Percentiles rank a stretch among this genome's conserved stretches.
phyloP scores from a whole-genome alignment of 805 yeast genomes.

The Kodamaea jinghongensis region DNA sequence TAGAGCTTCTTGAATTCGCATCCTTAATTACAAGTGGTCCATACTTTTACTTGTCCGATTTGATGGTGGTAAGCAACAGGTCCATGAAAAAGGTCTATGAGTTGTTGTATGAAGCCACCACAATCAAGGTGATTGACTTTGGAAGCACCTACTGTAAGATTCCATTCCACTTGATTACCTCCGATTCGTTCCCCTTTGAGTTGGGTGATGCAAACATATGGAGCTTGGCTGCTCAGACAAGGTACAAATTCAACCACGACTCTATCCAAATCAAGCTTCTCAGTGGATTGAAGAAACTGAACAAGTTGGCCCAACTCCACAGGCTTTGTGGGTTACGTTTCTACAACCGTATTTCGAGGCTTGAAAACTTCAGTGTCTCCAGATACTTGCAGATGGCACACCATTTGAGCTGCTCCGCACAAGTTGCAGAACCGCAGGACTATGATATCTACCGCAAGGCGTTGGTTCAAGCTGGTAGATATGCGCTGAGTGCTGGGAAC shows the following conservation, averaged over 20 bases:
- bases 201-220: conserved; percentile 28
- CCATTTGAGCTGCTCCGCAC: conserved; percentile 37
- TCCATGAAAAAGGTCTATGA: conserved; percentile 31
- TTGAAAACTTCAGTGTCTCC: conserved; percentile 15
- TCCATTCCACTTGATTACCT: conserved; percentile 40
- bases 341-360: conserved; percentile 21
- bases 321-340: conserved; percentile 43
- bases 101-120: conserved; percentile 32
- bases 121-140: conserved; percentile 34
- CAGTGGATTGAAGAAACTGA: conserved; percentile 20
- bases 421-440: conserved; percentile 34
- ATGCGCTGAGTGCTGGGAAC: conserved; percentile 44
- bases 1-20: conserved; percentile 35
- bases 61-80: conserved; percentile 35
- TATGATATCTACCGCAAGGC: conserved; percentile 34
- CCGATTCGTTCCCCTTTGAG: conserved; percentile 26
- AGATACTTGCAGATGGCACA: conserved; percentile 37
- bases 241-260: conserved; percentile 43
- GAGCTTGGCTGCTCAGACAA: conserved; percentile 33
- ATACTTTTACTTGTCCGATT: conserved; percentile 35
- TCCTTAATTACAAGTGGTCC: conserved; percentile 39
- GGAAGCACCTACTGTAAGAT: conserved; percentile 44
- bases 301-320: conserved; percentile 32
- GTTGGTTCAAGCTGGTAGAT: conserved; percentile 42
- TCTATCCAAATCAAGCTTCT: conserved; percentile 31